Conservation (phyloP, 768 basidiomycete species). For the Pisolithus sp. region DNA sequence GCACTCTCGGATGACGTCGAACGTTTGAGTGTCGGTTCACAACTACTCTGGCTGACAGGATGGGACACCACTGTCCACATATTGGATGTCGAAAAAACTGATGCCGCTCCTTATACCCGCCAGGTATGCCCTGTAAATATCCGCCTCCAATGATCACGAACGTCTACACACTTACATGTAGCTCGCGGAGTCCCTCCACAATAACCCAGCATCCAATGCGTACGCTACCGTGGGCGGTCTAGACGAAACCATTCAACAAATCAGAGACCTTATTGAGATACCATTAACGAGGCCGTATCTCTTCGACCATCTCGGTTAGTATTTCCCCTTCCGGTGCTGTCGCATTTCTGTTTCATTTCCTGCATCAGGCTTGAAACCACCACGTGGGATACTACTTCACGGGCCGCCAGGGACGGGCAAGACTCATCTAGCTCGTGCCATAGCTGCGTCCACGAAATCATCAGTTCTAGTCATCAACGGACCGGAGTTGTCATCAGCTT, state of each 20-base stretch:
- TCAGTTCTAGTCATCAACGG: conserved; percentile 93
- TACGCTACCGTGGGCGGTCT: conserved; percentile 86
- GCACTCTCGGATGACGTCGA: conserved; percentile 37
- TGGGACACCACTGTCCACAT: conserved; percentile 64
- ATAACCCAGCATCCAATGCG: conserved; percentile 42
- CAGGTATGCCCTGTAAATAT: conserved; percentile 24
- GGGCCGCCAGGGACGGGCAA: conserved; percentile 98
- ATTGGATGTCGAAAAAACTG: conserved; percentile 21
- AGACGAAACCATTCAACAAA: conserved; percentile 77
- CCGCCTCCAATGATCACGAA: conserved; percentile 1
- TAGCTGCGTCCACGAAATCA: conserved; percentile 81
- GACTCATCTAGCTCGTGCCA: conserved; percentile 91
- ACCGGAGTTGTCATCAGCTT: conserved; percentile 90
- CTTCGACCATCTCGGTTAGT: conserved; percentile 67
- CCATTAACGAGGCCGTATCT: conserved; percentile 79
- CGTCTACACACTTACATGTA: conserved; percentile 21
- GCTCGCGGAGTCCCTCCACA: conserved; percentile 44
- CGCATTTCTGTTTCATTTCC: not conserved
- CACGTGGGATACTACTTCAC: conserved; percentile 90
- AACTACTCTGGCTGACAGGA: conserved; percentile 51
- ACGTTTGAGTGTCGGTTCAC: conserved; percentile 38
- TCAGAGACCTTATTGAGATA: conserved; percentile 80
- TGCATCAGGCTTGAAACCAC: conserved; percentile 78
- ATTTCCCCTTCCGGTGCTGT: conserved; percentile 14
- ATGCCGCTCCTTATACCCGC: conserved; percentile 24